phyloP scores from a whole-genome alignment of 2,329 filamentous ascomycete species.

The Beauveria asiatica region DNA sequence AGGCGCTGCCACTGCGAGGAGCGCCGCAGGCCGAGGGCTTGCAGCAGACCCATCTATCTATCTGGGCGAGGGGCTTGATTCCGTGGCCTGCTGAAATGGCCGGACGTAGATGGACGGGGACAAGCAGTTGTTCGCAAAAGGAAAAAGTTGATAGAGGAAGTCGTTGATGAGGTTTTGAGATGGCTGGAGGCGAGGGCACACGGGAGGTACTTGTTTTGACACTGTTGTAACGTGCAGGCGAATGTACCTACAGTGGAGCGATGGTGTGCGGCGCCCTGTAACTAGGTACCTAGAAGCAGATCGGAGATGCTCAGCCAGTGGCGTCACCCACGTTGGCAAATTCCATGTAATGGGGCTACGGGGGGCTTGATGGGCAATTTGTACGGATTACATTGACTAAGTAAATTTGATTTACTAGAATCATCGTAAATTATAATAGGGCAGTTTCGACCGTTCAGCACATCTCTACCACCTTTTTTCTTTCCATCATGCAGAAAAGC shows the following conservation, averaged over 20 bases:
- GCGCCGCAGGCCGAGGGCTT: constrained; percentile 39
- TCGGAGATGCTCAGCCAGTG: background rate
- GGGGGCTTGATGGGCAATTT: too few species aligned
- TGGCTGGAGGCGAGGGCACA: background rate
- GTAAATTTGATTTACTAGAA: too few species aligned
- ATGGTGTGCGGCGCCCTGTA: background rate
- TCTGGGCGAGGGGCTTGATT: background rate
- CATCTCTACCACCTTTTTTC: too few species aligned
- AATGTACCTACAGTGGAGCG: background rate
- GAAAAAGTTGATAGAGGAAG: background rate
- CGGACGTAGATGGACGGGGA: background rate
- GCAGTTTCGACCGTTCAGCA: too few species aligned
- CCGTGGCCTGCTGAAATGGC: background rate
- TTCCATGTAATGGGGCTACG: background rate
- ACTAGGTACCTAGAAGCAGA: too few species aligned
- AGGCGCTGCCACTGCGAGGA: constrained; percentile 38
- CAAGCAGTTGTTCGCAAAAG: background rate
- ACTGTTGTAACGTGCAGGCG: background rate
- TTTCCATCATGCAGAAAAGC: too few species aligned
- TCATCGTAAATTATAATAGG: too few species aligned
- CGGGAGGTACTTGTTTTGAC: background rate
- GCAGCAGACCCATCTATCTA: constrained; percentile 40
- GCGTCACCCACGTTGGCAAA: background rate
- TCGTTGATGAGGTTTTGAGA: background rate
- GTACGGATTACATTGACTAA: background rate